Evolutionary conservation across 768 basidiomycete genomes (phyloP).

Genomic region (Serendipita vermifera): DNA sequence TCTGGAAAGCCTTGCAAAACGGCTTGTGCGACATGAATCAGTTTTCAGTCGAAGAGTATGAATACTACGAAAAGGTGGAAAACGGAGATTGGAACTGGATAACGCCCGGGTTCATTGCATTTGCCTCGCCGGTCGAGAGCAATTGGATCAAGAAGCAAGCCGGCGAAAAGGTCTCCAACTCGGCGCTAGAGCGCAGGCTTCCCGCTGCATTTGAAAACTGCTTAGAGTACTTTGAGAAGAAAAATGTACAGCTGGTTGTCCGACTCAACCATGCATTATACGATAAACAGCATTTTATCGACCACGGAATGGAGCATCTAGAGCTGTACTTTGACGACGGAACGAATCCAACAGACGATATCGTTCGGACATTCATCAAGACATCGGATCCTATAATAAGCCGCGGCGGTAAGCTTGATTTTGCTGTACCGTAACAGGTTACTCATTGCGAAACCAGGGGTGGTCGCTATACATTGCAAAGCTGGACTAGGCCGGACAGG

Average conservation of each 20-base stretch:
- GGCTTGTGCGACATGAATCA: constrained; percentile 88
- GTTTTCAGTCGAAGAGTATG: constrained; percentile 86
- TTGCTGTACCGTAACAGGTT: constrained; percentile 44
- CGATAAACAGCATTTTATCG: constrained; percentile 65
- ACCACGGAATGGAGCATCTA: constrained; percentile 75
- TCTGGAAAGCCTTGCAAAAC: constrained; percentile 86
- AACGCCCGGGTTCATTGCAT: constrained; percentile 83
- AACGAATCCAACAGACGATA: constrained; percentile 92
- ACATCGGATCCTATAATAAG: constrained; percentile 68
- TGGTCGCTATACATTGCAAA: constrained; percentile 53
- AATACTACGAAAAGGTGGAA: constrained; percentile 89
- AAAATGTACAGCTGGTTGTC: constrained; percentile 79
- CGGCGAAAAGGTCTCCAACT: constrained; percentile 34
- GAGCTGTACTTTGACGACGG: constrained; percentile 98
- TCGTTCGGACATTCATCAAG: constrained; percentile 83
- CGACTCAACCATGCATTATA: constrained; percentile 90
- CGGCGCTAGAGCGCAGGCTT: constrained; percentile 65
- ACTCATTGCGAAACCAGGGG: constrained; percentile 18
- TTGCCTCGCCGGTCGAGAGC: constrained; percentile 80
- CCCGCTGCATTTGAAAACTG: constrained; percentile 78
- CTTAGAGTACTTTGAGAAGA: constrained; percentile 82
- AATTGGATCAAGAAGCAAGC: constrained; percentile 57
- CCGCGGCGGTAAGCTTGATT: constrained; percentile 63
- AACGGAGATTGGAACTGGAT: constrained; percentile 96
- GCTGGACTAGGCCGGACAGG: constrained; percentile 95